These are phyloP conservation scores for Besnoitia besnoiti DNA, from an alignment of 169 alveolate genomes.

Conservation along the genomic window DNA sequence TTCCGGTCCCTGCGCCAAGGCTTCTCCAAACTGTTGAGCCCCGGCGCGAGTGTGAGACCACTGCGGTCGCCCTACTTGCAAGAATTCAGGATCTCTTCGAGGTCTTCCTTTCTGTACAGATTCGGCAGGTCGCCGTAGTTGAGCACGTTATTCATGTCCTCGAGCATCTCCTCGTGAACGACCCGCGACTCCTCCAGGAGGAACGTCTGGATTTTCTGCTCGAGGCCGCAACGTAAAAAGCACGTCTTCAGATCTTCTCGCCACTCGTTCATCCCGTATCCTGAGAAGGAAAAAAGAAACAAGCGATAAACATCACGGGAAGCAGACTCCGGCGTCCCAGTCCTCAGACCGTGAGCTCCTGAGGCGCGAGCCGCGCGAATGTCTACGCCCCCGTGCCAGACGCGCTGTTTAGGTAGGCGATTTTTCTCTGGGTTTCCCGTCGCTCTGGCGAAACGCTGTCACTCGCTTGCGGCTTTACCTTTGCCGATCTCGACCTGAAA, in stretches of 20 bases:
- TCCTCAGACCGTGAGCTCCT: no score
- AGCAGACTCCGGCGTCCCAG: no score
- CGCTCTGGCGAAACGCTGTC: constrained; percentile 49
- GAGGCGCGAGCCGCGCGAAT: no score
- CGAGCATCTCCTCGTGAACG: constrained; percentile 91
- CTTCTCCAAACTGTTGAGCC: no score
- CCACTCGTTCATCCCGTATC: constrained; percentile 87
- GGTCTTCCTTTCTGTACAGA: constrained; percentile 91
- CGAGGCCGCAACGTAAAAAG: constrained; percentile 90
- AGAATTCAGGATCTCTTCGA: constrained; percentile 86
- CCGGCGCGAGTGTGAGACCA: no score
- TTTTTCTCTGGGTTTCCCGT: background rate
- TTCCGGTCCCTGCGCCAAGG: no score
- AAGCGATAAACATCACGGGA: no score
- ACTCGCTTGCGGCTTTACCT: constrained; percentile 89
- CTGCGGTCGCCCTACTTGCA: no score
- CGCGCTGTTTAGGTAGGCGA: no score
- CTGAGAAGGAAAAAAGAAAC: constrained; percentile 1
- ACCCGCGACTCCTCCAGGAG: constrained; percentile 93
- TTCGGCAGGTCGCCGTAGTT: constrained; percentile 94
- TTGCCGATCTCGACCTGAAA: constrained; percentile 90
- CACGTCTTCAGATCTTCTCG: constrained; percentile 92
- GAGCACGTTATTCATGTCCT: constrained; percentile 92
- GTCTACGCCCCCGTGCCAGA: no score
- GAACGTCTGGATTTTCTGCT: constrained; percentile 89